Evolutionary conservation across 192 early-diverging fungal genomes (phyloP), one percentile per base, ranked within the genome.

Genomic region (Backusella liffmaniae): DNA sequence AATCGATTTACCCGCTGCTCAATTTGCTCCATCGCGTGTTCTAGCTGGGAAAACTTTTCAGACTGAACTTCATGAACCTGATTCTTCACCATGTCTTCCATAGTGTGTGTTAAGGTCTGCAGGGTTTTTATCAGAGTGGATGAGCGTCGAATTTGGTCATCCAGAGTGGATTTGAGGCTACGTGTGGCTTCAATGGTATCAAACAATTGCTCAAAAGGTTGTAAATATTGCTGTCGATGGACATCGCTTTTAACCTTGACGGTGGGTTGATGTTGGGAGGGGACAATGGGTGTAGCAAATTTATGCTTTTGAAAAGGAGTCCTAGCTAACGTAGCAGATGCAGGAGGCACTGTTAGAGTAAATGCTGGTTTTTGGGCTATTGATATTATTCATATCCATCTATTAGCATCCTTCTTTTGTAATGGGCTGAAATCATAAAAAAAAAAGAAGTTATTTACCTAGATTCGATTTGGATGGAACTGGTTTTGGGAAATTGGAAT

Each of bases 31-130:
- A 80, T 72, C 74, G 76, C 69, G 73, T 82, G 37, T 72, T 87
- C 80, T 78, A 84, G 79, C 79, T 88, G 79, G 36, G 82, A 80
- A 83, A 86, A 72, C 73, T 90, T 62, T 62, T 84, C 78, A 83
- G 90, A 82, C 73, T 94, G 90, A 79, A 91, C 86, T 53, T 94
- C 92, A 49, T 91, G 78, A 71, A 95, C 88, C 74, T 93, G 92
- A 3, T 79, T 80, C 15, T 88, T 82, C 13, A 95, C 92, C 44
- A 95, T 83, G 12, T 86, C 89, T 79, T 95, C 93, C 53, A 95
- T 92, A 88, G 92, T 93, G 16, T 86, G 85, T 6, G 89, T 90
- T 30, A 82, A 83, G 0, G 89, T 81, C 76, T 93, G 92, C 35
- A 95, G 86, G 3, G 91, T 92, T 70, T 92, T 91, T 13, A 95